Conservation (phyloP, 768 basidiomycete genomes). For the Leucogyrophana mollusca region DNA sequence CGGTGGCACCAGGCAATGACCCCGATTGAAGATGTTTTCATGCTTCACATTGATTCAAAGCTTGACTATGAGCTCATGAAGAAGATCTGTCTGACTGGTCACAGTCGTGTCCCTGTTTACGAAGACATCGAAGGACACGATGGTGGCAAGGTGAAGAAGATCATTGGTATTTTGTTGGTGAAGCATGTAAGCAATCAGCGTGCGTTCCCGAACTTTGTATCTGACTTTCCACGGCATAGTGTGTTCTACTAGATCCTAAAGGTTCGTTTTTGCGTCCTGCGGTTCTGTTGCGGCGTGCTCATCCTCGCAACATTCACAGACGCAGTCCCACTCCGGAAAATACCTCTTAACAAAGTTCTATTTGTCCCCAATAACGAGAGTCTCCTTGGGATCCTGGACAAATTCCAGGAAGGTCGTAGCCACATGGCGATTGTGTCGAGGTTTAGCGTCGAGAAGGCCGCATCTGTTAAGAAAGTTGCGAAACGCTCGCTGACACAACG, state of each 20-base stretch:
- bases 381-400: conserved; percentile 80
- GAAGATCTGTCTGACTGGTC: conserved; percentile 74
- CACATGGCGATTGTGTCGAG: conserved; percentile 92
- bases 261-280: conserved; percentile 34
- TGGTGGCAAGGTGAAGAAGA: conserved; percentile 66
- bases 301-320: conserved; percentile 39
- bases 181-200: conserved; percentile 51
- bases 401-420: conserved; percentile 85
- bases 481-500: conserved; percentile 80
- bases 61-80: conserved; percentile 80
- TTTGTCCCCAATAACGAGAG: conserved; percentile 87
- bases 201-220: background rate
- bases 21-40: conserved; percentile 76
- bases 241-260: conserved; percentile 84
- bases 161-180: conserved; percentile 82
- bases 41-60: conserved; percentile 82
- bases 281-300: background rate
- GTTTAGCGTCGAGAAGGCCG: conserved; percentile 68
- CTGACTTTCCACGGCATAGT: conserved; percentile 26
- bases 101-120: conserved; percentile 82
- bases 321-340: conserved; percentile 76
- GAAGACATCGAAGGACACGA: conserved; percentile 70
- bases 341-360: conserved; percentile 84
- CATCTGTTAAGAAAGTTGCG: conserved; percentile 81
- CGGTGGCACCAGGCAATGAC: conserved; percentile 79